Evolutionary conservation across 1,284 basidiomycete species (phyloP).

Genomic region (Trichosporon inkin): DNA sequence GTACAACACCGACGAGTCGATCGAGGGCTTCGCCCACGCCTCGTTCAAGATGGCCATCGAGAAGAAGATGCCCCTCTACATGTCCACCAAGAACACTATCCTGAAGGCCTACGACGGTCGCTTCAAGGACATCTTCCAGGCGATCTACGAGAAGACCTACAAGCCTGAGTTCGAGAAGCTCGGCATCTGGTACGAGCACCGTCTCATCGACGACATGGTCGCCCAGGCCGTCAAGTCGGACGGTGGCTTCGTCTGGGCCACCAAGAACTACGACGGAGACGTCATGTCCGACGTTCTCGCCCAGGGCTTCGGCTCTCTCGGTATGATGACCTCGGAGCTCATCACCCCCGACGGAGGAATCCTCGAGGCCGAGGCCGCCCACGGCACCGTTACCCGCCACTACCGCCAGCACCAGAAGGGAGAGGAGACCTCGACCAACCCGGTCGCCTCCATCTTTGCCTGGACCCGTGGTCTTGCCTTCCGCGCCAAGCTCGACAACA

Average conservation of each 20-base stretch:
- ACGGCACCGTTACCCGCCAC: conserved; percentile 82
- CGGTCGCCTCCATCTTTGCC: conserved; percentile 96
- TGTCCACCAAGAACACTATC: conserved; percentile 98
- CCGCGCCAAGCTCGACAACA: conserved; percentile 87
- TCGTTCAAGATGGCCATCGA: conserved; percentile 97
- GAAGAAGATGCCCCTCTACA: conserved; percentile 90
- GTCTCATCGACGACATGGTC: conserved; percentile 86
- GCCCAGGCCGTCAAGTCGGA: conserved; percentile 94
- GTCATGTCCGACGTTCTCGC: conserved; percentile 81
- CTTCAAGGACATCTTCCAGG: conserved; percentile 98
- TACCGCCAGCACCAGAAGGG: conserved; percentile 97
- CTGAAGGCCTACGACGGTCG: conserved; percentile 94
- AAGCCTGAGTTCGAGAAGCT: conserved; percentile 72
- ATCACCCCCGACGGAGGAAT: conserved; percentile 91
- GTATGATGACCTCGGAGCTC: conserved; percentile 97
- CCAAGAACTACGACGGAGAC: conserved; percentile 96
- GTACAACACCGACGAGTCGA: conserved; percentile 96
- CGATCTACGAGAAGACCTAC: conserved; percentile 84
- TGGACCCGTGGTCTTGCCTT: conserved; percentile 95
- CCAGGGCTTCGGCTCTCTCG: conserved; percentile 81
- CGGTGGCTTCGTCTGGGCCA: conserved; percentile 96
- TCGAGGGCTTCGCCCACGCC: conserved; percentile 90
- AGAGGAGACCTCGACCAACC: conserved; percentile 94
- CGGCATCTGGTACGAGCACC: conserved; percentile 95
- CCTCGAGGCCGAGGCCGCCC: conserved; percentile 92